Conservation (phyloP, 2,329 filamentous ascomycete genomes). For the Eurotiales sp. region DNA sequence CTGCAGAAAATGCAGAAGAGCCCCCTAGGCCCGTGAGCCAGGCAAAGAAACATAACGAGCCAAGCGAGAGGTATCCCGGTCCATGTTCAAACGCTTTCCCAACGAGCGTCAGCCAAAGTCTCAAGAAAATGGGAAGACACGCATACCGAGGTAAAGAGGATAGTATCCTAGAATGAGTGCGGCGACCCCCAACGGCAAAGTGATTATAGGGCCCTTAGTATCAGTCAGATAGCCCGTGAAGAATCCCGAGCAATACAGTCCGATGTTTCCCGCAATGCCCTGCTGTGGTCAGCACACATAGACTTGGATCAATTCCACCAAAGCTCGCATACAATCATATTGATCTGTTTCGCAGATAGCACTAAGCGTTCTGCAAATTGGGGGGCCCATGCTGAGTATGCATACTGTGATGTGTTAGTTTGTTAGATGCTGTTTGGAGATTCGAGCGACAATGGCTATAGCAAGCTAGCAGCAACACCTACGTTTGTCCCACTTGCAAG, state of each 20-base stretch:
- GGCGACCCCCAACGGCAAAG: conserved; percentile 70
- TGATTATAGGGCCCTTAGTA: conserved; percentile 71
- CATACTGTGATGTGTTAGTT: conserved; percentile 62
- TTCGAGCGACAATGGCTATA: too few relatives aligned
- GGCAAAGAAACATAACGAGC: conserved; percentile 71
- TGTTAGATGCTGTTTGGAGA: not conserved
- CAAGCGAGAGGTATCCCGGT: conserved; percentile 53
- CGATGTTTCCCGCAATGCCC: conserved; percentile 60
- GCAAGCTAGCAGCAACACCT: conserved; percentile 15
- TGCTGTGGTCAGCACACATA: conserved; percentile 22
- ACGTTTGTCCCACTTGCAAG: conserved; percentile 93
- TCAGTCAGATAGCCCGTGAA: conserved; percentile 88
- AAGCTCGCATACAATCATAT: conserved; percentile 67
- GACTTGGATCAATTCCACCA: not conserved
- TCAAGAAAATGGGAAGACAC: not conserved
- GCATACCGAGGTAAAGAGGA: conserved; percentile 63
- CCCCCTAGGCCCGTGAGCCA: conserved; percentile 84
- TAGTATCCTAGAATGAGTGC: conserved; percentile 78
- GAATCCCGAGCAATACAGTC: conserved; percentile 90
- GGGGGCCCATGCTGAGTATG: conserved; percentile 95
- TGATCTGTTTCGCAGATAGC: conserved; percentile 87
- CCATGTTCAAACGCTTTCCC: conserved; percentile 66
- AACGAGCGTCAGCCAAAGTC: conserved; percentile 12
- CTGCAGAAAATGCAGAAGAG: conserved; percentile 83
- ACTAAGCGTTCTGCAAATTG: conserved; percentile 85